Base-by-base conservation (phyloP, 2,329 filamentous ascomycete genomes). In the Emericellopsis atlantica region DNA sequence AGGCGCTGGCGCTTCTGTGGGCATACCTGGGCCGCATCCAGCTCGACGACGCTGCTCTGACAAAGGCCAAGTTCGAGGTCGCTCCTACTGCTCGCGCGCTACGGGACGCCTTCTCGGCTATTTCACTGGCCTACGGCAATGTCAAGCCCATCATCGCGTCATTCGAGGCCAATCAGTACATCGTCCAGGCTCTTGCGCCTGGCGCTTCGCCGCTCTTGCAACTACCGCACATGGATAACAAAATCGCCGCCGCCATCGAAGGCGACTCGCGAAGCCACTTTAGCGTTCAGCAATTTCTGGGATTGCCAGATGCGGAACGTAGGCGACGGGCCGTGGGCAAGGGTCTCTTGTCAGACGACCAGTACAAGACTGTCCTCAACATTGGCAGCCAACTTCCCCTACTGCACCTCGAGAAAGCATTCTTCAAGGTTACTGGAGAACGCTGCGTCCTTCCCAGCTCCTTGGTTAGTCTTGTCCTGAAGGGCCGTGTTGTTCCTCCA, bases 381-480 rank as follows among this genome's bases (percentile, higher is more conserved):
- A 82, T 95, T 24, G 89, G 88, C 23, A 78, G 79, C 51, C 86
- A 95, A 62, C 72, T 98, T 23, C 92, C 92, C 2, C 76, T 79
- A 47, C 71, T 98, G 42, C 76, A 84, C 43, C 79, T 98, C 10
- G 86, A 87, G 54, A 93, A 88, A 65, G 86, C 88, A 7, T 98
- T 95, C 65, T 98, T 98, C 78, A 98, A 98, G 70, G 93, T 98
- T 36, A 81, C 87, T 40, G 44, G 92, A 56, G 93, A 98, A 65
- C 85, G 84, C 49, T 84, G 82, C 59, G 86, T 98, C 54, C 94
- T 90, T 26, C 89, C 92, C 6, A 86, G 84, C 44, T 94, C 88
- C 43, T 74, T 98, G 32, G 90, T 96, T 18, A 90, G 89, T 46
- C 81, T 98, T 24, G 87, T 98, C 40, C 79, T 98, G 57, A 98